Base-by-base conservation (phyloP, 2,329 filamentous ascomycete species). In the Ophiostoma australiae region DNA sequence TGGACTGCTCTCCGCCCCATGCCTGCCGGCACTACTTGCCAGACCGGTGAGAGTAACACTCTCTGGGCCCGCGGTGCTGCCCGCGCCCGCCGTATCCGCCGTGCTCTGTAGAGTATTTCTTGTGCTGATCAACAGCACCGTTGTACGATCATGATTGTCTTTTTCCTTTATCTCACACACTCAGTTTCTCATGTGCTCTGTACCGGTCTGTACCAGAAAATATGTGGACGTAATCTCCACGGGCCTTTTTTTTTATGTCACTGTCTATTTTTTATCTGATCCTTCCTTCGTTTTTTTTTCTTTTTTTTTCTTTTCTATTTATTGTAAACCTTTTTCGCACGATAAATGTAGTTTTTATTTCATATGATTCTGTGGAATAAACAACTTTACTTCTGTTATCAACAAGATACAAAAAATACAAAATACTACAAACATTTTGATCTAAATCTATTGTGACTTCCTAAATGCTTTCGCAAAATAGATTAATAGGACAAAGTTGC, bases 21-120 rank as follows among this genome's bases (percentile, higher is more conserved):
- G 77, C 80, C 84, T 0, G 72, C 77, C 0, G 85, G 85, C 70
- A 85, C 83, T 67, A 75, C 75, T 55, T 87, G 85, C 78, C 79
- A 76, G 41, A 72, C 77, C 17, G 84, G 83, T 33, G 70, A 75
- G 75, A 75, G 72, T 61, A 67, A 74, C 31, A 74, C 73, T 63
- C 74, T 78, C 44, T 75, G 74, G 74, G 70, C 74, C 3, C 73
- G 74, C 3, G 52, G 69, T 41, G 5, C n/a, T 6, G 41, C n/a
- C 23, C 70, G 70, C 23, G 31, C 67, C 39, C 72, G 72, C 6
- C 71, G 70, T 3, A 70, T 70, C 17, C 70, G 72, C 8, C 72
- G 68, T 27, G 39, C 39, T 31, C 39, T 39, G 63, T 39, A 66
- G 15, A 17, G 10, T 39, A 4, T 11, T 13, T 23, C 8, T 15